Evolutionary conservation across 129 eudicot species (phyloP), one percentile per base, ranked within the genome.

Genomic region (Flaveria sonorensis): DNA sequence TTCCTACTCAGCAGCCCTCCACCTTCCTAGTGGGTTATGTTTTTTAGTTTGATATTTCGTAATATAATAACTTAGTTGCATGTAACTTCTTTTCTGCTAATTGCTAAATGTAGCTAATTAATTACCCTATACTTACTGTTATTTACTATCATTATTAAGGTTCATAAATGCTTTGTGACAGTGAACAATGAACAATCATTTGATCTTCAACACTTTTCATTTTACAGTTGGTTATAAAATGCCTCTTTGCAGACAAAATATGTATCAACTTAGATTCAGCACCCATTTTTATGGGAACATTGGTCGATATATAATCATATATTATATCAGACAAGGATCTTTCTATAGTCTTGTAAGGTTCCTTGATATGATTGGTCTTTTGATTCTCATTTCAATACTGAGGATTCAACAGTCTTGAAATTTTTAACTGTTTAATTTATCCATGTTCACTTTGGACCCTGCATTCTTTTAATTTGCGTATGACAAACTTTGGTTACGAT

Each of bases 1-100:
- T 76, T 72, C 85, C 74, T 77, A 78, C 77, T 71, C 75, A 72
- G 48, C 79, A 77, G 36, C 83, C 57, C 47, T 73, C 83, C 83
- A 77, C 61, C 77, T 83, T 65, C 68, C 78, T 40, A 52, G 36
- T 79, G 81, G 53, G 10, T 51, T 40, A 26, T 77, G 23, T 77
- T 43, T 12, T 77, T 52, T 77, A 68, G 57, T 77, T 68, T 32
- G 81, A 62, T 52, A 67, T 68, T 52, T 61, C 39, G 52, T 51
- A 21, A 68, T 28, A 50, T 24, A 23, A 39, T 5, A 9, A 15
- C 42, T 5, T 42, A 43, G 32, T 40, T 36, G 30, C 68, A 6
- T 28, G 43, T 15, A 28, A 28, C 43, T 62, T 18, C 36, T 13
- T 55, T 18, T 28, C 20, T 26, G 42, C 43, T 28, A 62, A 62